phyloP scores from a whole-genome alignment of 208 protist species.

The Acanthamoeba healyi region DNA sequence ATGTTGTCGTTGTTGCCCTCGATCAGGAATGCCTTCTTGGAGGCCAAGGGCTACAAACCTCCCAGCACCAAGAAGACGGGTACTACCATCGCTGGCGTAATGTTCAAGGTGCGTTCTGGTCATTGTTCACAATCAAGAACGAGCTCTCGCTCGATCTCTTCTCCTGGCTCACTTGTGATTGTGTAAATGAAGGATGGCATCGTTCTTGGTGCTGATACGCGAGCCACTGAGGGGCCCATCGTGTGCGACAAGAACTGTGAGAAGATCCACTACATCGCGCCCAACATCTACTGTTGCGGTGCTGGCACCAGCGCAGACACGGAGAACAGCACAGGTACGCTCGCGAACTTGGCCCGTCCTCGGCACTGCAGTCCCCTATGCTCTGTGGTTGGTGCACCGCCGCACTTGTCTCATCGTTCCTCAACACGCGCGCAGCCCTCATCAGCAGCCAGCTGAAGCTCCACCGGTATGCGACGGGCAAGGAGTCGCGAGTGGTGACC shows the following conservation, averaged over 20 bases:
- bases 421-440: constrained; percentile 91
- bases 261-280: constrained; percentile 99
- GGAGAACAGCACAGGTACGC: constrained; percentile 91
- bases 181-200: constrained; percentile 95
- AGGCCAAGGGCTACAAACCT: constrained; percentile 65
- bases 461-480: constrained; percentile 96
- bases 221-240: constrained; percentile 98
- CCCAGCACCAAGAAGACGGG: constrained; percentile 97
- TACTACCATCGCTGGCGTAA: constrained; percentile 99
- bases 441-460: constrained; percentile 96
- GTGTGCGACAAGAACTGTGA: constrained; percentile 99
- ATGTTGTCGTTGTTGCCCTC: too few relatives aligned
- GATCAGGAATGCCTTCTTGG: constrained; percentile 60
- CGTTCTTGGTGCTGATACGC: constrained; percentile 99
- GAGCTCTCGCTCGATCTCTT: not conserved
- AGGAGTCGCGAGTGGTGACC: constrained; percentile 96
- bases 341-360: not conserved
- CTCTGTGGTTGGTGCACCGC: not conserved
- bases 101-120: constrained; percentile 95
- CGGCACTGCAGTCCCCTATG: not conserved
- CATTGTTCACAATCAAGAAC: not conserved
- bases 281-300: constrained; percentile 99
- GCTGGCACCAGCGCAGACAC: constrained; percentile 99
- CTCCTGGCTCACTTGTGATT: not conserved
- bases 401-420: not conserved